Evolutionary conservation across 2,329 filamentous ascomycete species (phyloP).

Genomic region (Fulvia fulva): DNA sequence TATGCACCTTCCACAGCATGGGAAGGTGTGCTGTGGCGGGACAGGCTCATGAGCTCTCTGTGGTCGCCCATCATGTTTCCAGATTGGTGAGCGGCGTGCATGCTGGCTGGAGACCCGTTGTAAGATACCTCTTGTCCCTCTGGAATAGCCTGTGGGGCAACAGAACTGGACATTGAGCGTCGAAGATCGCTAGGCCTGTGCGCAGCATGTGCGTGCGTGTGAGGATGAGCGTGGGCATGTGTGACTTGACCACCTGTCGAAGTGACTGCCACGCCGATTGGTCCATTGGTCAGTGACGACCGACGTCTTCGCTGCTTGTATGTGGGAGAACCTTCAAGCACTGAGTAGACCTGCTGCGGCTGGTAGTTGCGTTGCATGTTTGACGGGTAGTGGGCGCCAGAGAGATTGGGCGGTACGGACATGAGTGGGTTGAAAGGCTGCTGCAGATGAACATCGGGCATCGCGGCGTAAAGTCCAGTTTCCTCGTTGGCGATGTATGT

Average conservation of each 20-base stretch:
- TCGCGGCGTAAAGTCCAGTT: slow-evolving; percentile 90
- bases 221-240: slow-evolving; percentile 41
- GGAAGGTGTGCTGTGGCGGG: slow-evolving; percentile 84
- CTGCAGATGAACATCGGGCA: slow-evolving; percentile 78
- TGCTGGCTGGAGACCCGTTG: slow-evolving; percentile 73
- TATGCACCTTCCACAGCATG: slow-evolving; percentile 78
- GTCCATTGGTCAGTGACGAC: slow-evolving; percentile 78
- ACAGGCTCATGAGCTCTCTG: slow-evolving; percentile 76
- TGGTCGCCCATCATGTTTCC: slow-evolving; percentile 62
- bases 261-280: slow-evolving; percentile 53
- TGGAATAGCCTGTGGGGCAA: slow-evolving; percentile 63
- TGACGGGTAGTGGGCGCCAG: slow-evolving; percentile 73
- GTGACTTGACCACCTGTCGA: slow-evolving; percentile 43
- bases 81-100: slow-evolving; percentile 67
- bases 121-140: slow-evolving; percentile 60
- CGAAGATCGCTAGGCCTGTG: slow-evolving; percentile 87
- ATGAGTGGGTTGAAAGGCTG: slow-evolving; percentile 82
- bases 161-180: slow-evolving; percentile 83
- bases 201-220: slow-evolving; percentile 50
- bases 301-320: slow-evolving; percentile 96
- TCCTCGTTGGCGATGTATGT: slow-evolving; percentile 98
- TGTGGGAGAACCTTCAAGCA: slow-evolving; percentile 95
- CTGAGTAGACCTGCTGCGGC: slow-evolving; percentile 79
- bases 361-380: slow-evolving; percentile 60
- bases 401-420: slow-evolving; percentile 81